phyloP scores from a whole-genome alignment of 768 basidiomycete species.

The Lanmaoa pseudosensibilis region DNA sequence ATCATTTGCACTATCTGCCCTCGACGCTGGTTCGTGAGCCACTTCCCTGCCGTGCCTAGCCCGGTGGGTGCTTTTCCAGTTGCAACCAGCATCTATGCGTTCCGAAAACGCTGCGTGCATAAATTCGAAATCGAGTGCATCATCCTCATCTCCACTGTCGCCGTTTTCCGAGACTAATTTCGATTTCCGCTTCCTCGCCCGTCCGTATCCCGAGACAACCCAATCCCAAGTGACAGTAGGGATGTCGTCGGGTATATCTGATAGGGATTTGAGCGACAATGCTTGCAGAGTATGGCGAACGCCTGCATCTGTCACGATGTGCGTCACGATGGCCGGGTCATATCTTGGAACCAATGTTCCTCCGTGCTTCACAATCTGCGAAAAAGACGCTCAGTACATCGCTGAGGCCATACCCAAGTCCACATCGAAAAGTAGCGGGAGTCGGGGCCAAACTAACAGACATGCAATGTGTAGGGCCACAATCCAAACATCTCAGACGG shows the following conservation, averaged over 20 bases:
- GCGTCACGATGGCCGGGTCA: conserved; percentile 57
- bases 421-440: background rate
- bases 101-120: conserved; percentile 48
- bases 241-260: conserved; percentile 63
- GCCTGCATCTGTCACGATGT: conserved; percentile 58
- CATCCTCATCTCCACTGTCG: conserved; percentile 3
- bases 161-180: background rate
- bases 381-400: conserved; percentile 2
- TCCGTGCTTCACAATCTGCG: conserved; percentile 63
- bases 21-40: background rate
- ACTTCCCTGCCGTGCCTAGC: background rate
- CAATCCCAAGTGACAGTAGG: conserved; percentile 67
- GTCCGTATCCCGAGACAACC: conserved; percentile 46
- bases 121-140: conserved; percentile 38
- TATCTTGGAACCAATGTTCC: conserved; percentile 60
- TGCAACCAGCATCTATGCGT: conserved; percentile 46
- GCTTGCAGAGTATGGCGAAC: conserved; percentile 32
- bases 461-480: no score
- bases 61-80: conserved; percentile 17
- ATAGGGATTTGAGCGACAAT: conserved; percentile 49
- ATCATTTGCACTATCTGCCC: background rate
- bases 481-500: background rate
- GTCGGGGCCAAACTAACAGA: no score
- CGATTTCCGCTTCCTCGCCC: conserved; percentile 17
- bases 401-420: background rate